Evolutionary conservation across 306 rosid genomes (phyloP), one percentile per base, ranked within the genome.

Genomic region (Gynostemma pentaphyllum): DNA sequence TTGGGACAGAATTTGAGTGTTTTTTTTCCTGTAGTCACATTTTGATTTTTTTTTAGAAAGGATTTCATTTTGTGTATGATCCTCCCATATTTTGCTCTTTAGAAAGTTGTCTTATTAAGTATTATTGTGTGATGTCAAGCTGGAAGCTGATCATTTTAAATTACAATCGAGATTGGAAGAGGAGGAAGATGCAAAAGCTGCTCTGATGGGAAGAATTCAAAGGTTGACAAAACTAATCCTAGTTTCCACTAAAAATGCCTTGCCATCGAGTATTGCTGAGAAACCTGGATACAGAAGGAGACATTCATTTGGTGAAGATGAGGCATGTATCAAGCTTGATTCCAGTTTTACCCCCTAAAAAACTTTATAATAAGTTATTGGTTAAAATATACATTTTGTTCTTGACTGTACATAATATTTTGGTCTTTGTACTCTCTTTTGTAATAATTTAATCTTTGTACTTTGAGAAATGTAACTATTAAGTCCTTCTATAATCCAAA

Each of bases 261-360:
- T 85, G 69, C 76, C 96, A 34, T 77, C 87, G 66, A 74, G 80
- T 72, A 62, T 81, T 68, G 54, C 83, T 42, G 94, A 83, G 75
- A 79, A 70, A 67, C 80, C 87, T 66, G 68, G 72, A 71, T 75
- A 77, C 50, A 85, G 86, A 61, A 79, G 96, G 53, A 83, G 96
- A 66, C 90, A 88, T 83, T 88, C 96, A 49, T 88, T 85, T 82
- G 96, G 86, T 68, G 96, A 88, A 83, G 96, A 88, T 70, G 96
- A 88, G 94, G 96, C 83, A 57, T 32, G 82, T 71, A 60, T 73
- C 50, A 56, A 47, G 62, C 7, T 8, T 52, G 10, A 51, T 8
- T 67, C 39, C 19, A 18, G 61, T 32, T 21, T 47, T 18, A n/a
- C n/a, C n/a, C n/a, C n/a, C n/a, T n/a, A n/a, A n/a, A n/a, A n/a